Evolutionary conservation across 441 rosid genomes (phyloP).

Genomic region (Aleurites moluccanus): DNA sequence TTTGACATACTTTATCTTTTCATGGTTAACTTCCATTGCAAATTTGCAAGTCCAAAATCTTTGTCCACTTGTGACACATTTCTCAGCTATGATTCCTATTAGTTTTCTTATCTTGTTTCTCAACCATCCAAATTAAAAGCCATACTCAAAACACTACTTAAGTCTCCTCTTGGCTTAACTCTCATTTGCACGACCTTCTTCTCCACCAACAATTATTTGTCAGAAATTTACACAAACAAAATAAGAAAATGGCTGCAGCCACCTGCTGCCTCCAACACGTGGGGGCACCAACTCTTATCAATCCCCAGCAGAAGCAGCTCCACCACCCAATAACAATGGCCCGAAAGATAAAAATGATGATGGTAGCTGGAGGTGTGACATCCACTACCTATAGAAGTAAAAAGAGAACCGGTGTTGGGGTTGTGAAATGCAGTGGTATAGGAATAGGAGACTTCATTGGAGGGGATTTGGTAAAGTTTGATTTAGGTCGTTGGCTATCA

Average conservation of each 20-base stretch:
- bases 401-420: not conserved
- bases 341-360: constrained; percentile 1
- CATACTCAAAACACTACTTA: not conserved
- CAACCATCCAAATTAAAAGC: constrained; percentile 32
- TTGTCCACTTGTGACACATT: not conserved
- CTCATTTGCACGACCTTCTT: not conserved
- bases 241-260: constrained; percentile 28
- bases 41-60: not conserved
- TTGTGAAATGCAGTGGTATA: constrained; percentile 40
- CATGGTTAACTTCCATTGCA: not conserved
- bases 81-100: not conserved
- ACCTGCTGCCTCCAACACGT: constrained; percentile 26
- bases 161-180: not conserved
- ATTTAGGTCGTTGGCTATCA: constrained; percentile 71
- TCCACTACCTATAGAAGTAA: not conserved
- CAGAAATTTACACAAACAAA: not conserved
- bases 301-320: constrained; percentile 17
- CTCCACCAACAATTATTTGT: not conserved
- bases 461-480: constrained; percentile 69
- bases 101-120: constrained; percentile 34
- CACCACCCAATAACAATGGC: constrained; percentile 14
- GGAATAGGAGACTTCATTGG: constrained; percentile 73
- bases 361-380: not conserved
- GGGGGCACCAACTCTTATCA: constrained; percentile 15
- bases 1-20: too few species aligned